Conservation (phyloP, 2,329 filamentous ascomycete species). For the Cladosporium sp. region DNA sequence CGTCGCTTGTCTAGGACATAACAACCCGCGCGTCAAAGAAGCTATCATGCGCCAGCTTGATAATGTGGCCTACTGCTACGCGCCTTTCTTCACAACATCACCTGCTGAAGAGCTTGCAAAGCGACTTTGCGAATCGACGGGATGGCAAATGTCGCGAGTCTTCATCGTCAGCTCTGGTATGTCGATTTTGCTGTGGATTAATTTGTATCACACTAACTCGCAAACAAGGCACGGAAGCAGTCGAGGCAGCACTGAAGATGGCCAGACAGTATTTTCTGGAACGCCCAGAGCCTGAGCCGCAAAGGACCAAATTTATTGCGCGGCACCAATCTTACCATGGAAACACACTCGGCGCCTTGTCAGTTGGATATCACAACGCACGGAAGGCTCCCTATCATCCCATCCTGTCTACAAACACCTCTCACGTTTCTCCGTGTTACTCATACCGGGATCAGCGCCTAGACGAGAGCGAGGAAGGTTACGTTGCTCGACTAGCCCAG, state of each 20-base stretch:
- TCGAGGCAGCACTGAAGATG: constrained; percentile 63
- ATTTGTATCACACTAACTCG: no score
- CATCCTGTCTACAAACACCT: constrained; percentile 47
- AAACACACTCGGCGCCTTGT: constrained; percentile 61
- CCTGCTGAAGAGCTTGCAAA: constrained; percentile 50
- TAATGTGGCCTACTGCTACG: constrained; percentile 54
- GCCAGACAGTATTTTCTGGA: constrained; percentile 61
- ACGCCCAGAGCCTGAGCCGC: constrained; percentile 44
- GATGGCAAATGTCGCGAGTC: constrained; percentile 47
- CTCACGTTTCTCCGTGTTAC: constrained; percentile 57
- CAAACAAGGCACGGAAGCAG: constrained; percentile 58
- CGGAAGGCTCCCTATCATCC: constrained; percentile 57
- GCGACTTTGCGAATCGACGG: constrained; percentile 45
- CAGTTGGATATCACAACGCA: constrained; percentile 56
- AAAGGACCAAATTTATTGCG: constrained; percentile 57
- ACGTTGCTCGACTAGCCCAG: constrained; percentile 36
- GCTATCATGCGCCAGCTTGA: constrained; percentile 58
- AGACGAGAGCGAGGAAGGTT: constrained; percentile 39
- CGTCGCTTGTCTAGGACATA: constrained; percentile 65
- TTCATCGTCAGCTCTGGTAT: constrained; percentile 57
- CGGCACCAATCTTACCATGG: constrained; percentile 65
- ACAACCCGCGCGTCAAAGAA: constrained; percentile 42
- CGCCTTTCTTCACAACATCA: constrained; percentile 52
- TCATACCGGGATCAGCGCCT: constrained; percentile 28
- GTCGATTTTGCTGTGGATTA: constrained; percentile 51